phyloP scores from a whole-genome alignment of 371 early-diverging fungal genomes.

The Mortierella sp. region DNA sequence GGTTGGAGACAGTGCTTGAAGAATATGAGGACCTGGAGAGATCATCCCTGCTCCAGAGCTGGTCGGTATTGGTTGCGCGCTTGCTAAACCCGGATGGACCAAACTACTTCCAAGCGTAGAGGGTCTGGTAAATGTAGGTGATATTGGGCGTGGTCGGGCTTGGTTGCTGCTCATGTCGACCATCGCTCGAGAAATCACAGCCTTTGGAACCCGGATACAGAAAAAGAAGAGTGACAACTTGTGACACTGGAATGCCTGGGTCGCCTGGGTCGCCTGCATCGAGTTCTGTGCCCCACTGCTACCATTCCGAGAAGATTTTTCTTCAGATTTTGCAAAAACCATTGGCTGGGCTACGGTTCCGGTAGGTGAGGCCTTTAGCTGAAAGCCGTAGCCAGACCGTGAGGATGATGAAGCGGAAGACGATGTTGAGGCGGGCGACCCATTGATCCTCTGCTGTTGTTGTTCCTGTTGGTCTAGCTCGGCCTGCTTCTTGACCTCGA shows the following conservation, averaged over 20 bases:
- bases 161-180: conserved; percentile 7
- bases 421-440: too few species aligned
- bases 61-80: too few species aligned
- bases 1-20: not conserved
- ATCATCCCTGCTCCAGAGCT: too few species aligned
- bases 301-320: not conserved
- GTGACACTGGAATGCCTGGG: conserved; percentile 39
- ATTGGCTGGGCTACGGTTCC: not conserved
- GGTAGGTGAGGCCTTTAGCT: conserved; percentile 2
- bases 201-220: conserved; percentile 30
- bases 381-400: conserved; percentile 17
- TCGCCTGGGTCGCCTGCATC: not conserved
- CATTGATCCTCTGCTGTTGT: too few species aligned
- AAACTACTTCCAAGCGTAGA: not conserved
- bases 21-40: too few species aligned
- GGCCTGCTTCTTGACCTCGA: conserved; percentile 21
- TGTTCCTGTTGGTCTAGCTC: not conserved
- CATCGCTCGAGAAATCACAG: conserved; percentile 21
- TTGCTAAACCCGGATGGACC: too few species aligned
- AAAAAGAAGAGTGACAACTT: conserved; percentile 46
- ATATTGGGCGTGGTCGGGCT: not conserved
- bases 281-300: not conserved
- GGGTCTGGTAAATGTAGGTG: not conserved
- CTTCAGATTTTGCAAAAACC: not conserved
- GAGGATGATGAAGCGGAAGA: not conserved